A percentile compares a stretch with the other conserved stretches of the same genome.
phyloP scores from a whole-genome alignment of 2,329 filamentous ascomycete genomes.

The Ascocoryne sarcoides region DNA sequence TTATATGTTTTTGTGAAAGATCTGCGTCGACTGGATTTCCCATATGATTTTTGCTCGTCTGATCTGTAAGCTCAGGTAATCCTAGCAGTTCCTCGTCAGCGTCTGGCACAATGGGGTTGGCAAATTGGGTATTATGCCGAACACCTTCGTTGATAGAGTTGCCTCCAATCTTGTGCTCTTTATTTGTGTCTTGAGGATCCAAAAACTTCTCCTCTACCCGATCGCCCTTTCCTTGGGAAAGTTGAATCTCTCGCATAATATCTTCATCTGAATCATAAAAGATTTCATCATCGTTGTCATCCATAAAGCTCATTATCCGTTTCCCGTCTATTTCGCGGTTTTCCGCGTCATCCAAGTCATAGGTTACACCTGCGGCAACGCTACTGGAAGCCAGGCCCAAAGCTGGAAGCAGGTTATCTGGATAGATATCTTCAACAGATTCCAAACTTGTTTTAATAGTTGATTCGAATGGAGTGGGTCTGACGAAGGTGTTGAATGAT shows the following conservation, averaged over 20 bases:
- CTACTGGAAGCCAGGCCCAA: conserved; percentile 29
- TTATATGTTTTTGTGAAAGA: no score
- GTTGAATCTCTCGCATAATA: conserved; percentile 27
- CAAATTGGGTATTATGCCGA: no score
- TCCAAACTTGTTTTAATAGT: conserved; percentile 68
- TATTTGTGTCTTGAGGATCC: no score
- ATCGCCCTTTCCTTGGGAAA: conserved; percentile 19
- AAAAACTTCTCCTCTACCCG: no score
- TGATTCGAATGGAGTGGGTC: conserved; percentile 41
- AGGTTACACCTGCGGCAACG: neutral
- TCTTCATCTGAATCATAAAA: conserved; percentile 49
- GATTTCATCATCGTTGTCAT: conserved; percentile 34
- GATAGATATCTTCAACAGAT: conserved; percentile 81
- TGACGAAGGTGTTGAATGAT: conserved; percentile 59
- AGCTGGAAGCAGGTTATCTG: conserved; percentile 48
- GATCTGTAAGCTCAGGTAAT: no score
- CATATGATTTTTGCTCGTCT: no score
- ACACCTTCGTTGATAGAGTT: no score
- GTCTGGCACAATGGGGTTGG: no score
- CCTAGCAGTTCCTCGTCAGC: no score
- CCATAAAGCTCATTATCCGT: conserved; percentile 37
- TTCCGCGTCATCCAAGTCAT: conserved; percentile 11
- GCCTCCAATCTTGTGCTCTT: no score
- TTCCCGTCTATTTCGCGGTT: conserved; percentile 52
- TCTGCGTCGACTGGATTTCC: no score